Conservation (phyloP, 257 asterid genomes). For the Fraxinus anomala region DNA sequence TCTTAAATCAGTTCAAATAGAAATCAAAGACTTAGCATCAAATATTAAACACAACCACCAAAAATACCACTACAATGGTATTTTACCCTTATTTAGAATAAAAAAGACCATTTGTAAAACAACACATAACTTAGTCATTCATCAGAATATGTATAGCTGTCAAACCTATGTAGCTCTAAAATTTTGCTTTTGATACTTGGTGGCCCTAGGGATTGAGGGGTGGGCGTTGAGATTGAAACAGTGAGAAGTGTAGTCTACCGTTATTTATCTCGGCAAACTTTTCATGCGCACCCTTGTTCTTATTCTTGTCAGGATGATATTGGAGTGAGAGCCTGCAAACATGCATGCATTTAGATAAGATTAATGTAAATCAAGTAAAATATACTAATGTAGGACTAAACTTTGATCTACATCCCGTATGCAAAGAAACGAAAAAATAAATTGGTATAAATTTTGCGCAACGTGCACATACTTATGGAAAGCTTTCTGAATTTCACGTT, state of each 20-base stretch:
- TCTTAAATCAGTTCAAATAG: not conserved
- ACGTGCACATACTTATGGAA: conserved; percentile 76
- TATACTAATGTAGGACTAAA: not conserved
- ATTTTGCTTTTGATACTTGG: too few relatives aligned
- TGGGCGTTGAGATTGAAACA: conserved; percentile 4
- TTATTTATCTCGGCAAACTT: conserved; percentile 93
- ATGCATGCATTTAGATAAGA: not conserved
- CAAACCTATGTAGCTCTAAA: not conserved
- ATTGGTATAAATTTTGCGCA: not conserved
- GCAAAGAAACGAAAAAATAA: not conserved
- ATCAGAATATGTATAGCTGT: not conserved
- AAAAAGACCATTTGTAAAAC: conserved; percentile 5
- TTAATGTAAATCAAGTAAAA: not conserved
- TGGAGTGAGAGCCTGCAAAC: conserved; percentile 76
- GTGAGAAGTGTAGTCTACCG: conserved; percentile 42
- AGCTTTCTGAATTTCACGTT: conserved; percentile 92
- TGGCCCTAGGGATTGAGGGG: not conserved
- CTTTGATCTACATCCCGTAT: too few relatives aligned
- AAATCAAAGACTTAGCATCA: not conserved
- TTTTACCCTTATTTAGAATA: not conserved
- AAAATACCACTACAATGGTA: not conserved
- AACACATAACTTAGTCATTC: not conserved
- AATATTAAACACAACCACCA: not conserved
- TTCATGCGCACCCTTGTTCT: conserved; percentile 85
- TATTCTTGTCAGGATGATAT: conserved; percentile 98